Evolutionary conservation across 257 asterid species (phyloP).

Genomic region (Knoxia roxburghii): DNA sequence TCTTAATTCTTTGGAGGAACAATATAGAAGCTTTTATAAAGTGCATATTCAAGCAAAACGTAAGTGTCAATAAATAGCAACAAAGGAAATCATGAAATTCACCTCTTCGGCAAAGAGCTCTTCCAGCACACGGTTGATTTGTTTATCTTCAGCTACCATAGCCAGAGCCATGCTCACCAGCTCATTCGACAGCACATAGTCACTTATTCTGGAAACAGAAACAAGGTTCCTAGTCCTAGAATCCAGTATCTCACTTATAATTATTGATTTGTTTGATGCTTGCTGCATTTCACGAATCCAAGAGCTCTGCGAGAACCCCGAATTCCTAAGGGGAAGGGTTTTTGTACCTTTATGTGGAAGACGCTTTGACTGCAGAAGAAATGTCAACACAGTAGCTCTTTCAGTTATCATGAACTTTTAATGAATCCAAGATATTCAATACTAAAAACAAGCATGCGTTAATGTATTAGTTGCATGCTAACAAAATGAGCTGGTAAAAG

Average conservation of each 20-base stretch:
- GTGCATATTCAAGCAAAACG: background rate
- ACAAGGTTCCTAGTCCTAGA: slow-evolving; percentile 95
- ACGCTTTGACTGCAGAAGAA: slow-evolving; percentile 76
- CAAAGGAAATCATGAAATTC: slow-evolving; percentile 8
- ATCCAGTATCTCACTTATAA: slow-evolving; percentile 93
- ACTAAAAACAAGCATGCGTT: too few species aligned
- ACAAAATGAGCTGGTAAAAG: background rate
- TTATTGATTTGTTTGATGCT: slow-evolving; percentile 90
- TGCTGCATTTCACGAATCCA: slow-evolving; percentile 98
- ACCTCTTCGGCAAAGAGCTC: slow-evolving; percentile 98
- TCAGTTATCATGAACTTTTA: slow-evolving; percentile 21
- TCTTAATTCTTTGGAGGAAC: background rate
- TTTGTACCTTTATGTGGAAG: slow-evolving; percentile 67
- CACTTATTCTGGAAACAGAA: slow-evolving; percentile 90
- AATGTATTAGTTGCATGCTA: too few species aligned
- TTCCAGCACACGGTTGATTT: slow-evolving; percentile 87
- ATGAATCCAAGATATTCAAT: background rate
- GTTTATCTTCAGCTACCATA: slow-evolving; percentile 98
- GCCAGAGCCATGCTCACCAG: slow-evolving; percentile 99
- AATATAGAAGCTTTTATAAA: background rate
- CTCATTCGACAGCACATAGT: slow-evolving; percentile 88
- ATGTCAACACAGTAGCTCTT: background rate
- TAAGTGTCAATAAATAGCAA: background rate
- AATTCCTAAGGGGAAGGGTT: slow-evolving; percentile 52
- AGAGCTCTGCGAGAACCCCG: slow-evolving; percentile 87